These are phyloP conservation scores for Aureobasidium sp. DNA, from an alignment of 2,329 filamentous ascomycete species.

Conservation along the genomic window DNA sequence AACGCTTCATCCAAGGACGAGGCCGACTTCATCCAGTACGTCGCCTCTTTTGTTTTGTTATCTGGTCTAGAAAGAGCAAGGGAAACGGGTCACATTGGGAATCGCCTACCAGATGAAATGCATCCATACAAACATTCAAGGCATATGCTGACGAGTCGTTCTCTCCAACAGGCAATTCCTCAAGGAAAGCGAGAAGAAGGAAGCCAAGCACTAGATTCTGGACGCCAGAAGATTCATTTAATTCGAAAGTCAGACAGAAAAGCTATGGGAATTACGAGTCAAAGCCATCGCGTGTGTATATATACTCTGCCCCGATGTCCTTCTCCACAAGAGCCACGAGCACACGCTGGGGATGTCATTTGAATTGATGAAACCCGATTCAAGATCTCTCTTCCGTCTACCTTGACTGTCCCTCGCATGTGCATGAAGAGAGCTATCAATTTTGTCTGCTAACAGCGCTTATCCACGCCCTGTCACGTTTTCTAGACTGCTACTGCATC, in stretches of 20 bases:
- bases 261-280: slow-evolving; percentile 13
- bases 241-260: slow-evolving; percentile 1
- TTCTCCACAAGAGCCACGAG: neutral
- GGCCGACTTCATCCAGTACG: slow-evolving; percentile 61
- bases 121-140: neutral
- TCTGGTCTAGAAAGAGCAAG: slow-evolving; percentile 2
- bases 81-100: neutral
- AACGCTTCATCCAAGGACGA: slow-evolving; percentile 61
- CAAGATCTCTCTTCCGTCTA: neutral
- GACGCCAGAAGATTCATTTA: neutral
- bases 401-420: neutral
- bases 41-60: neutral
- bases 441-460: neutral
- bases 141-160: neutral
- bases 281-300: slow-evolving; percentile 14
- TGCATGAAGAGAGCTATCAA: neutral
- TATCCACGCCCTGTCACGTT: neutral
- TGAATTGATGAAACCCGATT: slow-evolving; percentile 5
- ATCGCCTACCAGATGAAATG: neutral
- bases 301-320: slow-evolving; percentile 8
- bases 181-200: slow-evolving; percentile 13
- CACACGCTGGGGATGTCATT: neutral
- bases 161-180: slow-evolving; percentile 13
- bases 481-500: neutral
- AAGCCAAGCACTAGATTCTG: slow-evolving; percentile 16